phyloP scores from a whole-genome alignment of 2,329 filamentous ascomycete genomes.

The Ramularia collo-cygni region DNA sequence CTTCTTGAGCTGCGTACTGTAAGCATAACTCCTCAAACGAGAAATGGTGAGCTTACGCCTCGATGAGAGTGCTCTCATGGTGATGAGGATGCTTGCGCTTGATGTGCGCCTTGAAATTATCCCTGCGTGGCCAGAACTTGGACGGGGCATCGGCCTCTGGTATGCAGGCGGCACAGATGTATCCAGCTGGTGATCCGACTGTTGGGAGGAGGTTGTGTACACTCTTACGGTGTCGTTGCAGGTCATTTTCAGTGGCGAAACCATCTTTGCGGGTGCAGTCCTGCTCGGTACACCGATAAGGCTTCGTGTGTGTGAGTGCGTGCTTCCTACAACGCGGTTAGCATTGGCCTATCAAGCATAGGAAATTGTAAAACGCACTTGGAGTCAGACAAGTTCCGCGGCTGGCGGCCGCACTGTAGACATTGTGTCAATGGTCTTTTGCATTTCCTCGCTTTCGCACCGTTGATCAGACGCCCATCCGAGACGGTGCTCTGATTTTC shows the following conservation, averaged over 20 bases:
- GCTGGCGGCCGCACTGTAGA: slow-evolving; percentile 8
- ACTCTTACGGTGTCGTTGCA: slow-evolving; percentile 69
- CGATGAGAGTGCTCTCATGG: slow-evolving; percentile 13
- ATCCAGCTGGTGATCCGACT: slow-evolving; percentile 36
- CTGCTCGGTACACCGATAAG: slow-evolving; percentile 53
- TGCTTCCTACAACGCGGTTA: slow-evolving; percentile 60
- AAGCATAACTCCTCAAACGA: not conserved
- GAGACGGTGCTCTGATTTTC: slow-evolving; percentile 1
- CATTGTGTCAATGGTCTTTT: slow-evolving; percentile 3
- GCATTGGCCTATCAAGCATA: not conserved
- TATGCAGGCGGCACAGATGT: slow-evolving; percentile 54
- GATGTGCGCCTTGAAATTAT: slow-evolving; percentile 83
- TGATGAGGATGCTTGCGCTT: slow-evolving; percentile 53
- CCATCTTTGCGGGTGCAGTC: slow-evolving; percentile 54
- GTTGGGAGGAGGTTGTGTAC: slow-evolving; percentile 50
- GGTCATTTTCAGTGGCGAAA: slow-evolving; percentile 75
- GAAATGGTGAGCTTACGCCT: slow-evolving; percentile 9
- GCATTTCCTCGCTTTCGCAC: slow-evolving; percentile 3
- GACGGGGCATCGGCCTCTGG: slow-evolving; percentile 42
- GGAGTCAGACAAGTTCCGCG: slow-evolving; percentile 18
- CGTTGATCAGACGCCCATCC: not conserved
- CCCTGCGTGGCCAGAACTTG: slow-evolving; percentile 72
- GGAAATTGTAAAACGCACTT: slow-evolving; percentile 11
- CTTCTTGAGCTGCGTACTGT: slow-evolving; percentile 12
- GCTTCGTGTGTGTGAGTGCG: slow-evolving; percentile 60